Evolutionary conservation across 306 rosid species (phyloP), one percentile per base, ranked within the genome.

Genomic region (Rosa lucieae): DNA sequence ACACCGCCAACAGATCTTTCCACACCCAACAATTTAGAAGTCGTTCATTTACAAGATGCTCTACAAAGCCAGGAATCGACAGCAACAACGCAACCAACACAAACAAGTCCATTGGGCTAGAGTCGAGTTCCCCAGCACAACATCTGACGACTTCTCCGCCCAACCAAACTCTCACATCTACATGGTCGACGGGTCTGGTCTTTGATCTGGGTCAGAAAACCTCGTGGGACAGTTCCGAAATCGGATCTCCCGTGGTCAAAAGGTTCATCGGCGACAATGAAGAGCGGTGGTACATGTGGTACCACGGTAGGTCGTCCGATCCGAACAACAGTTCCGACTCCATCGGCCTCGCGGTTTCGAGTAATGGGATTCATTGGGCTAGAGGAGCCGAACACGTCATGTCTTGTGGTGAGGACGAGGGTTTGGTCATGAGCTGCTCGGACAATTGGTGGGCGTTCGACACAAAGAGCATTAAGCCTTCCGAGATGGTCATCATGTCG

Each of bases 251-350:
- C 2, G 92, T 93, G 5, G 92, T 93, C 83, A 90, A 90, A 79
- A 86, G 94, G 85, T 93, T 89, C 73, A 85, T 85, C 10, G 81
- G 90, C 51, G 97, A 92, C 59, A 89, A 92, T 55, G 96, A 89
- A 82, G 93, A 90, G 83, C 87, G 96, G 77, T 92, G 96, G 97
- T 85, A 89, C 85, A 90, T 88, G 94, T 89, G 97, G 96, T 89
- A 90, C 70, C 84, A 88, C 77, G 97, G 96, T 18, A 86, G 82
- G 79, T 74, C 72, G 49, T 40, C 29, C 7, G 72, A 66, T 42
- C 72, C 29, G 48, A 67, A 9, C 48, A 67, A 40, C 26, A 67
- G 72, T 5, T 74, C 44, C 39, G 92, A 88, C 44, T 83, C 77
- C 73, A 86, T 91, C 20, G 94, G 96, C 56, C 84, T 90, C 23